Evolutionary conservation across 2,329 filamentous ascomycete genomes (phyloP), one percentile per base, ranked within the genome.

Genomic region (Dactylellina parvicollis): DNA sequence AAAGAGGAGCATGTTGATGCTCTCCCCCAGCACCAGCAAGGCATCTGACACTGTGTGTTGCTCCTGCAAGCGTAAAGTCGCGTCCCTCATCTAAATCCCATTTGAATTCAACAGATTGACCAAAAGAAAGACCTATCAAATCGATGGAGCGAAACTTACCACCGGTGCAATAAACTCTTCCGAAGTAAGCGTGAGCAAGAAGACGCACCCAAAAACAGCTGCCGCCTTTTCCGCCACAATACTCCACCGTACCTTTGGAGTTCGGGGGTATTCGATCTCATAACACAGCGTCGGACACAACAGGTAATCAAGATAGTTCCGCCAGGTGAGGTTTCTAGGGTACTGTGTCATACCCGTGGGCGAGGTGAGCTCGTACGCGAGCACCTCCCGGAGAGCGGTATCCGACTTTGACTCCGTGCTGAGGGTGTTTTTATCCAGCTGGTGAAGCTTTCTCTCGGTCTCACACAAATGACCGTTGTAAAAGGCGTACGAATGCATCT

Each of bases 401-500:
- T 97, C 81, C 1, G 83, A 81, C 28, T 86, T 82, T 10, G 78
- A 73, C 26, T 83, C 79, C 1, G 80, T 80, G 44, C 83, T 82
- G 78, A 83, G 82, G 4, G 83, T 83, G 74, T 87, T 84, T 10
- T 87, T 85, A 73, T 99, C 95, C 32, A 99, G 88, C 40, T 88
- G 88, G 64, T 86, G 87, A 10, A 99, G 85, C 9, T 92, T 89
- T 79, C 90, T 89, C 80, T 96, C 87, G 0, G 92, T 96, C 80
- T 95, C 92, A 76, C 90, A 91, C 14, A 99, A 84, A 80, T 99
- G 95, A 9, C 95, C 95, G 78, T 97, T 98, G 83, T 99, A 99
- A 81, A 98, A 99, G 22, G 92, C 91, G 79, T 96, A 99, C 4
- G 93, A 97, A 81, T 99, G 95, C 88, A 98, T 95, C 84, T 99